Evolutionary conservation across 108 stramenopile species (phyloP).

Genomic region (Pseudonitzschia delicatissima): DNA sequence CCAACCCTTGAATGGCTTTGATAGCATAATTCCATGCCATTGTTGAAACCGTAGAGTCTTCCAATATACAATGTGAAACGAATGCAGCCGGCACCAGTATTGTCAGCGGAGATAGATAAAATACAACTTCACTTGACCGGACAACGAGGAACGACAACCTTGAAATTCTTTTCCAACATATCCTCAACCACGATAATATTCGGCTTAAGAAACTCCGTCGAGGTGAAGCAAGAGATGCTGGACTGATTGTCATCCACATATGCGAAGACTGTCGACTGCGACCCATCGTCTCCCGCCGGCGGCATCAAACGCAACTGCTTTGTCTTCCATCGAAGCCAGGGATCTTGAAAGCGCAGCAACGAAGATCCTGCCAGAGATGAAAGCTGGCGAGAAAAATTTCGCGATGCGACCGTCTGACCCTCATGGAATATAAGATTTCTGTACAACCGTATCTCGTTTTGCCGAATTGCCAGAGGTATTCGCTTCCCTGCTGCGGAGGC

Average conservation of each 20-base stretch:
- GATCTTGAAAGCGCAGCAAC: background rate
- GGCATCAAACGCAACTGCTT: background rate
- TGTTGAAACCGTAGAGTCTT: conserved; percentile 38
- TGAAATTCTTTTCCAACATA: conserved; percentile 21
- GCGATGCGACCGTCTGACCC: background rate
- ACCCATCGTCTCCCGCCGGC: background rate
- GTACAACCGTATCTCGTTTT: background rate
- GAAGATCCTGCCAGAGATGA: background rate
- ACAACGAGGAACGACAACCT: conserved; percentile 25
- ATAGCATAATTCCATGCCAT: conserved; percentile 73
- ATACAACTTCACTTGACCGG: conserved; percentile 52
- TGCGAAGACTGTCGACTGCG: background rate
- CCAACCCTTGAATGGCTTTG: conserved; percentile 62
- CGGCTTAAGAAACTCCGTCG: background rate
- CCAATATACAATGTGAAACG: conserved; percentile 18
- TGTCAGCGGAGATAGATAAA: conserved; percentile 63
- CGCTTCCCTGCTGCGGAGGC: background rate
- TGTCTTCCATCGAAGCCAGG: background rate
- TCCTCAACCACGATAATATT: conserved; percentile 22
- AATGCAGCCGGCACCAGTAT: conserved; percentile 63
- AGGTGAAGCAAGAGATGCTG: background rate
- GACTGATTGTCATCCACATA: conserved; percentile 8
- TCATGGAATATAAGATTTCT: background rate
- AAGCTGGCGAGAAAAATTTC: background rate
- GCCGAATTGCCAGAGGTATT: background rate